Evolutionary conservation across 1,284 basidiomycete genomes (phyloP), one percentile per base, ranked within the genome.

Genomic region (Ustilago bromivora): DNA sequence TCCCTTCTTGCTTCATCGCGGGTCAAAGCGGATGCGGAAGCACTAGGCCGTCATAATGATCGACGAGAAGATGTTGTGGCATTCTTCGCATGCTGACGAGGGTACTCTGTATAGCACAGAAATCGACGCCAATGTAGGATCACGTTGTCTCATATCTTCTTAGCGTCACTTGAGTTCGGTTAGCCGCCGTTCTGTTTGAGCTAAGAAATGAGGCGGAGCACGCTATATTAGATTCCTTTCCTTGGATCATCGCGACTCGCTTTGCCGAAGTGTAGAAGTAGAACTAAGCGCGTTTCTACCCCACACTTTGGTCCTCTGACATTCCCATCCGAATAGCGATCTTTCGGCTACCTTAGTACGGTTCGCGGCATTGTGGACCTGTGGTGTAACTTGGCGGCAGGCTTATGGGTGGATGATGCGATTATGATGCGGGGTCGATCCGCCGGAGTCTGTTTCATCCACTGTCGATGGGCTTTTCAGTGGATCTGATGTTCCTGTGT

Each of bases 161-260:
- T 51, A 13, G 28, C 28, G n/a, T 28, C 23, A 32, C n/a, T 32
- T 28, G 10, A 51, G 10, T 19, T 51, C 31, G 49, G 10, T 34
- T 51, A 51, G 49, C 23, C 28, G 6, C 47, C 19, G 23, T 13
- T 11, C n/a, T 51, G 28, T 51, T 28, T 32, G 23, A 49, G n/a
- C 49, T 51, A 51, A 28, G 6, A 46, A 46, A 43, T 15, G 19
- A 31, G 28, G 47, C n/a, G 49, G 9, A 51, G 28, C 23, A 32
- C 15, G 23, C 54, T 56, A 41, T 41, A 15, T 56, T 56, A 56
- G 54, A 56, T 38, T 38, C 19, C 28, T 55, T 23, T n/a, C 32
- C 32, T 35, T 53, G 49, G 49, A 8, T 51, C 49, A 11, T 9
- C 23, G 23, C 28, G 28, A 5, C 28, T 51, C 31, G 23, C 49